Evolutionary conservation across 495 filamentous ascomycete species (phyloP).

Genomic region (Zalerion maritima): DNA sequence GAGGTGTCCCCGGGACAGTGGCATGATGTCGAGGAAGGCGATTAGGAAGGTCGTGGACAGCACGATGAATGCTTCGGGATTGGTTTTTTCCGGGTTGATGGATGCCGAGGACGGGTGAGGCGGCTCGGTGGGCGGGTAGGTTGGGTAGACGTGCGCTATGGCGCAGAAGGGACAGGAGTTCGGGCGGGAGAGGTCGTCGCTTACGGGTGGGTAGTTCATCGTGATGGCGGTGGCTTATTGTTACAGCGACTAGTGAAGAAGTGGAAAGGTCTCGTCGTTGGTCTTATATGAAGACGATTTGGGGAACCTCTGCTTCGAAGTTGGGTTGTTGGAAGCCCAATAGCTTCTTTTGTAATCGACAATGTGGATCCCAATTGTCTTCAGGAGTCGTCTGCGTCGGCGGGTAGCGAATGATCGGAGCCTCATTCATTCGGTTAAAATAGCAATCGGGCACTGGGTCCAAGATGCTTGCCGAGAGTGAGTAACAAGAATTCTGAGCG

Average conservation of each 20-base stretch:
- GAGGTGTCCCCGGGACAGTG: conserved; percentile 63
- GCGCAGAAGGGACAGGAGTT: conserved; percentile 49
- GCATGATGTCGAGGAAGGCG: conserved; percentile 86
- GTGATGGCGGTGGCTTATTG: conserved; percentile 4
- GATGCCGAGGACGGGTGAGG: conserved; percentile 15
- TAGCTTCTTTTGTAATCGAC: too few species aligned
- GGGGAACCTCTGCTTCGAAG: too few species aligned
- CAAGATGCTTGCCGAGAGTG: too few species aligned
- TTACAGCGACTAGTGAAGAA: not conserved
- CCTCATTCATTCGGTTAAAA: too few species aligned
- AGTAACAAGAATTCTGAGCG: too few species aligned
- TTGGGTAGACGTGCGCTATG: conserved; percentile 35
- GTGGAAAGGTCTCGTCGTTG: conserved; percentile 2
- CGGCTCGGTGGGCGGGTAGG: conserved; percentile 25
- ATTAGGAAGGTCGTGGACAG: conserved; percentile 58
- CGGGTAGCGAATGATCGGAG: too few species aligned
- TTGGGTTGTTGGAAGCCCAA: too few species aligned
- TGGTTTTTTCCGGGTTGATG: conserved; percentile 16
- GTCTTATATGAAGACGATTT: too few species aligned
- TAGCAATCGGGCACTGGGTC: too few species aligned
- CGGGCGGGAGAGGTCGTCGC: conserved; percentile 12
- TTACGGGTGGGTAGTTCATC: conserved; percentile 13
- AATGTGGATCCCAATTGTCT: too few species aligned
- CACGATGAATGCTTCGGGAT: conserved; percentile 44
- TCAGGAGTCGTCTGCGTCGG: too few species aligned